Conservation (phyloP, 208 protist species). For the Perkinsela sp. region DNA sequence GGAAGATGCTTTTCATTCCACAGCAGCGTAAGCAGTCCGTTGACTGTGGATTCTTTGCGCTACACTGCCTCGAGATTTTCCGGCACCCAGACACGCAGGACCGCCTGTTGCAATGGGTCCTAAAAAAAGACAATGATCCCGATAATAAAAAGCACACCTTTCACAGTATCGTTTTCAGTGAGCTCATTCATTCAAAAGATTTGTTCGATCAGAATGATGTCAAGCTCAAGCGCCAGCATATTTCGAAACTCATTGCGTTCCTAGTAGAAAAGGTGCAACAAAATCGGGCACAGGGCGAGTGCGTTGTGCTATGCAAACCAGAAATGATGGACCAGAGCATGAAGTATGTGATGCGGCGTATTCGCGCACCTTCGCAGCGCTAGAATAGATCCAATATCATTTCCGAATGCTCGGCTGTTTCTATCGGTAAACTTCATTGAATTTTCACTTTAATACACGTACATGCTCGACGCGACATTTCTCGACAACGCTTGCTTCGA, state of each 20-base stretch:
- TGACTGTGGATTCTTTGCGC: background rate
- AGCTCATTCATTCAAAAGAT: background rate
- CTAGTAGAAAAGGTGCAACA: background rate
- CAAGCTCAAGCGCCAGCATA: background rate
- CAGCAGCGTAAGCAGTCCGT: background rate
- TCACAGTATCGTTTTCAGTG: background rate
- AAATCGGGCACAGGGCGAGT: no score
- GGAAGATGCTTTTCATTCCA: background rate
- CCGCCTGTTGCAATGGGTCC: no score
- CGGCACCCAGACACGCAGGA: background rate
- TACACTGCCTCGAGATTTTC: background rate
- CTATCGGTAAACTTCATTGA: no score
- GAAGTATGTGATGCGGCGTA: no score
- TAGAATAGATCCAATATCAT: no score
- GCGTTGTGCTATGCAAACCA: no score
- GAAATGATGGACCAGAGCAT: no score
- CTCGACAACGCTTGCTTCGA: background rate
- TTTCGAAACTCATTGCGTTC: background rate
- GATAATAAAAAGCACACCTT: no score
- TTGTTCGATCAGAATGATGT: background rate
- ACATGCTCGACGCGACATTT: background rate
- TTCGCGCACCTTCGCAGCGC: no score
- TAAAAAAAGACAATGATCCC: no score
- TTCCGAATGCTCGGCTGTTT: no score
- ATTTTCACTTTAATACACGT: no score